Evolutionary conservation across 768 basidiomycete species (phyloP).

Genomic region (Mycena amicta): DNA sequence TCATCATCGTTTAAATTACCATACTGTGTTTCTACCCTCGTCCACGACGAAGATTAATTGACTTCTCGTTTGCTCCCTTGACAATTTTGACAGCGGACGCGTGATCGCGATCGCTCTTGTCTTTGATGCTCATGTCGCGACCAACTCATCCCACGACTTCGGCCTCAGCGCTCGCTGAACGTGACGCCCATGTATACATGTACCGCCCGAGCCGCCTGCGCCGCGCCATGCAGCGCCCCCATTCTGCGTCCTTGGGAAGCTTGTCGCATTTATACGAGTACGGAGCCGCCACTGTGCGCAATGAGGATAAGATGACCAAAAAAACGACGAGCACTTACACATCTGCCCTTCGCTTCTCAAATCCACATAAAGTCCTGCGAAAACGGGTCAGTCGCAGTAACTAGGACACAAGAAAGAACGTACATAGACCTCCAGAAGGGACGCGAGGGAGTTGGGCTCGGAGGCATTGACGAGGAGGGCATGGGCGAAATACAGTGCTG

Average conservation of each 20-base stretch:
- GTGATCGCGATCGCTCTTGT: too few species aligned
- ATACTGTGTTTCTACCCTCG: too few species aligned
- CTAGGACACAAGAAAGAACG: slow-evolving; percentile 24
- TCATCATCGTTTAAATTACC: too few species aligned
- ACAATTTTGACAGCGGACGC: too few species aligned
- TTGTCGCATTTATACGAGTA: too few species aligned
- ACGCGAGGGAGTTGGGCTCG: slow-evolving; percentile 47
- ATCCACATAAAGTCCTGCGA: slow-evolving; percentile 63
- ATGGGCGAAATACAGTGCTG: slow-evolving; percentile 74
- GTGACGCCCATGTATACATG: too few species aligned
- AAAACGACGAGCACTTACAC: slow-evolving; percentile 56
- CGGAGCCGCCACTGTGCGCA: too few species aligned
- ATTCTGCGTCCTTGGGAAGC: slow-evolving; percentile 70
- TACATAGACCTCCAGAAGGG: slow-evolving; percentile 58
- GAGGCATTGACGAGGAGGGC: slow-evolving; percentile 56
- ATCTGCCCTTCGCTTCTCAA: slow-evolving; percentile 84
- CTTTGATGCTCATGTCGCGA: too few species aligned
- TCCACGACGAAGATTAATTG: too few species aligned
- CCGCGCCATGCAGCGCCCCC: slow-evolving; percentile 71
- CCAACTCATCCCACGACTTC: too few species aligned
- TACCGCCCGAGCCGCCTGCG: slow-evolving; percentile 52
- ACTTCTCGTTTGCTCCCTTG: too few species aligned
- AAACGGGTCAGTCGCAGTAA: slow-evolving; percentile 7
- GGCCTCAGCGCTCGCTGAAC: too few species aligned
- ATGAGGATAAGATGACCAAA: neutral